phyloP scores from a whole-genome alignment of 331 rosid species.

The Ulmus americana region DNA sequence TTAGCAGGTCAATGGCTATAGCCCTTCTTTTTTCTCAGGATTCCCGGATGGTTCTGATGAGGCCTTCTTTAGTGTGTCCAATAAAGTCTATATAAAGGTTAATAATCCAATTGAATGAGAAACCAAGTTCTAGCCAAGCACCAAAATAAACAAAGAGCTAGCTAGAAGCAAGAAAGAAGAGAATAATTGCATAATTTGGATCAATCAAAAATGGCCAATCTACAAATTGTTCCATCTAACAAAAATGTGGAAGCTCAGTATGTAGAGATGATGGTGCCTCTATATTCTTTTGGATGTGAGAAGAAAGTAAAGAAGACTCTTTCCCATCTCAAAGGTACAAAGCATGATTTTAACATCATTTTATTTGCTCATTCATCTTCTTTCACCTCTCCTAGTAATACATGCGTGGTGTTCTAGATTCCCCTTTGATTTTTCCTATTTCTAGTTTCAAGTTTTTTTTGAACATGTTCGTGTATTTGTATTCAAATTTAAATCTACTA shows the following conservation, averaged over 20 bases:
- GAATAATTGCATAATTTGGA: conserved; percentile 4
- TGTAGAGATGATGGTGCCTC: conserved; percentile 92
- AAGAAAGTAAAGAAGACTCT: conserved; percentile 70
- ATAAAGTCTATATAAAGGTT: conserved; percentile 27
- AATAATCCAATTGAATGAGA: neutral
- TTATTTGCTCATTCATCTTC: too few species aligned
- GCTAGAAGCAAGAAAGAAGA: neutral
- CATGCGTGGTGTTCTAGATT: too few species aligned
- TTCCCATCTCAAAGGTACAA: conserved; percentile 65
- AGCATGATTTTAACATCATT: too few species aligned
- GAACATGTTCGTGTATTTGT: too few species aligned
- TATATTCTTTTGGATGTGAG: conserved; percentile 80
- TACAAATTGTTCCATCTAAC: conserved; percentile 63
- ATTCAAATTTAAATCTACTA: too few species aligned
- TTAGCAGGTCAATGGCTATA: neutral
- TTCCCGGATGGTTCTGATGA: neutral
- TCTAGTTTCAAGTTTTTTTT: too few species aligned
- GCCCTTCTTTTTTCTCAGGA: neutral
- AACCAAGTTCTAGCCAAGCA: conserved; percentile 6
- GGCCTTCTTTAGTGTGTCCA: neutral
- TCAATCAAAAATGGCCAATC: conserved; percentile 40
- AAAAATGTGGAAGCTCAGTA: conserved; percentile 70
- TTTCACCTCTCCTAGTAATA: too few species aligned
- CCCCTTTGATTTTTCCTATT: too few species aligned
- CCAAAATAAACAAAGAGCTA: neutral